Percentiles rank a stretch among this genome's conserved stretches.
Conservation (phyloP, 1,139 yeast species). For the Taiozyma sp. region DNA sequence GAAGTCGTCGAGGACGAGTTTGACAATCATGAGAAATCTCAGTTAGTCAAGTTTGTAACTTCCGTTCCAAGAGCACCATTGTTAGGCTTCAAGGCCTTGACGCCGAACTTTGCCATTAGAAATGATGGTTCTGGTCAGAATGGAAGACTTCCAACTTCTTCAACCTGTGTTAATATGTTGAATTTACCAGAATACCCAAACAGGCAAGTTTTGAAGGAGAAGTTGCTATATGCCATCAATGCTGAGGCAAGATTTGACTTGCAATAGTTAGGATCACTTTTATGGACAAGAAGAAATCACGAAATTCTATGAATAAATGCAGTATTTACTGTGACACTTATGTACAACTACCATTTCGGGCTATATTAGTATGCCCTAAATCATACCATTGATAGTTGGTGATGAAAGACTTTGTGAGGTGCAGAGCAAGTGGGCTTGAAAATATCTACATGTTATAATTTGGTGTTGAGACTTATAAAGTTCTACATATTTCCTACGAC, state of each 20-base stretch:
- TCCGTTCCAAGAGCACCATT: constrained; percentile 91
- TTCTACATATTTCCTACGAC: too few species aligned
- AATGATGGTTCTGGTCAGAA: constrained; percentile 49
- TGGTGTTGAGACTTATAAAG: too few species aligned
- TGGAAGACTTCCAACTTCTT: constrained; percentile 78
- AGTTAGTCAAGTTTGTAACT: constrained; percentile 80
- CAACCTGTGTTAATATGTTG: constrained; percentile 87
- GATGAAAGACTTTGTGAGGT: too few species aligned
- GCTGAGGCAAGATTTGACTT: constrained; percentile 86
- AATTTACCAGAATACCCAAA: constrained; percentile 79
- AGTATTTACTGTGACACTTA: too few species aligned
- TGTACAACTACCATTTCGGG: too few species aligned
- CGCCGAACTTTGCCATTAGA: constrained; percentile 78
- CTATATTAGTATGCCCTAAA: too few species aligned
- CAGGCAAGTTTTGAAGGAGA: constrained; percentile 51
- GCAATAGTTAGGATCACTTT: constrained; percentile 27
- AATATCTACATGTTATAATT: too few species aligned
- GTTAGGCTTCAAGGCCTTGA: constrained; percentile 71
- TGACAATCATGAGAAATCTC: constrained; percentile 50
- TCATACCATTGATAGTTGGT: too few species aligned
- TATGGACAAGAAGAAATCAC: background rate
- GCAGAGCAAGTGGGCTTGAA: too few species aligned
- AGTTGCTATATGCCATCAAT: constrained; percentile 71
- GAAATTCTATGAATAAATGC: background rate
- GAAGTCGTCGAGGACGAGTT: constrained; percentile 64